Evolutionary conservation across 345 rosid genomes (phyloP).

Genomic region (Camelina neglecta): DNA sequence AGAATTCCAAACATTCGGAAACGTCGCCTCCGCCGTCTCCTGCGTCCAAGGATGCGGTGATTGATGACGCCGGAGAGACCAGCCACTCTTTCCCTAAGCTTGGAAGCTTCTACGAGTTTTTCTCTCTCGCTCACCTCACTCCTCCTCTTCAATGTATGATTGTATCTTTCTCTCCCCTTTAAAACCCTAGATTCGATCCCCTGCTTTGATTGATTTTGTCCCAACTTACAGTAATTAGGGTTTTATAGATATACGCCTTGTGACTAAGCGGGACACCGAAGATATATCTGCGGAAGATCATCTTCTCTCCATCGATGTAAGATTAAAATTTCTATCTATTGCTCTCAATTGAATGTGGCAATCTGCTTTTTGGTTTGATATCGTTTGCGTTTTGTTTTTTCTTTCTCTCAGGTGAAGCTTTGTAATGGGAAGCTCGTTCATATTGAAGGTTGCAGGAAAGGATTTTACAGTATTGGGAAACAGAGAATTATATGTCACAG

Average conservation of each 20-base stretch:
- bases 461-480: constrained; percentile 83
- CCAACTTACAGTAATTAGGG: constrained; percentile 34
- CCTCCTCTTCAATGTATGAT: constrained; percentile 89
- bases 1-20: constrained; percentile 52
- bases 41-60: constrained; percentile 50
- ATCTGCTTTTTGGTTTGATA: not conserved
- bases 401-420: constrained; percentile 72
- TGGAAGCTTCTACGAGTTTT: constrained; percentile 88
- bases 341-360: not conserved
- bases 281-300: constrained; percentile 74
- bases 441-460: constrained; percentile 80
- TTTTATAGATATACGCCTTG: constrained; percentile 65
- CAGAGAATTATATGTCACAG: constrained; percentile 77
- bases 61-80: constrained; percentile 74
- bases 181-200: not conserved
- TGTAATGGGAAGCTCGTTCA: constrained; percentile 92
- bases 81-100: constrained; percentile 82
- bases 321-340: constrained; percentile 5
- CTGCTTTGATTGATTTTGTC: constrained; percentile 25
- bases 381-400: constrained; percentile 19
- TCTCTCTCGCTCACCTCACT: constrained; percentile 88
- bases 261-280: constrained; percentile 56
- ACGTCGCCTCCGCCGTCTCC: constrained; percentile 46
- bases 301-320: constrained; percentile 87
- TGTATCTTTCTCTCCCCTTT: constrained; percentile 21